A percentile compares a stretch with the other conserved stretches of the same genome.
Conservation (phyloP, 805 yeast genomes). For the Pichia rugopelliculosa region DNA sequence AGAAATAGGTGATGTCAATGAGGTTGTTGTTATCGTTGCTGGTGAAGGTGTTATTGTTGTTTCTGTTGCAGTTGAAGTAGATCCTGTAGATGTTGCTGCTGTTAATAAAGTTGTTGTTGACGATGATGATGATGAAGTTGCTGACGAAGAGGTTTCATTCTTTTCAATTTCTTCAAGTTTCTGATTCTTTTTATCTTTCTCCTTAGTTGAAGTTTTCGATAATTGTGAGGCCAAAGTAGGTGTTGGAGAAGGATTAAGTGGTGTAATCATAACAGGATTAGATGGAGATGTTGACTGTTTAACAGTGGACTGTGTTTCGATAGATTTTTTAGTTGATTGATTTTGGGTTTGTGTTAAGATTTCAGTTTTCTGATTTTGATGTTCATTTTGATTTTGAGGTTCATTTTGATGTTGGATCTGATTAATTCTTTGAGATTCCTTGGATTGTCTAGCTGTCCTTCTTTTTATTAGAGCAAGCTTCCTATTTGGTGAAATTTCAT, state of each 20-base stretch:
- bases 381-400: not conserved
- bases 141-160: not conserved
- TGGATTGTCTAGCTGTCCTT: constrained; percentile 11
- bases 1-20: not conserved
- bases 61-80: not conserved
- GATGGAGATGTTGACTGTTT: not conserved
- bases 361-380: not conserved
- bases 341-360: not conserved
- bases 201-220: not conserved
- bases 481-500: constrained; percentile 23
- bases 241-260: too few relatives aligned
- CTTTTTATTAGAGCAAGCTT: constrained; percentile 18
- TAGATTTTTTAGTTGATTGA: not conserved
- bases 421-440: not conserved
- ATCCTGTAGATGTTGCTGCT: too few relatives aligned
- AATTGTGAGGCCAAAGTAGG: not conserved
- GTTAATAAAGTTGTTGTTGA: too few relatives aligned
- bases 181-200: not conserved
- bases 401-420: not conserved
- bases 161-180: not conserved
- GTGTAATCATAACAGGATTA: too few relatives aligned
- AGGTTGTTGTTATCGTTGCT: not conserved
- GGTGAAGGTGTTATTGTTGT: not conserved
- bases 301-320: not conserved
- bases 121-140: not conserved